These are phyloP conservation scores for Sesbania bispinosa DNA, from an alignment of 306 rosid species.

Conservation along the genomic window DNA sequence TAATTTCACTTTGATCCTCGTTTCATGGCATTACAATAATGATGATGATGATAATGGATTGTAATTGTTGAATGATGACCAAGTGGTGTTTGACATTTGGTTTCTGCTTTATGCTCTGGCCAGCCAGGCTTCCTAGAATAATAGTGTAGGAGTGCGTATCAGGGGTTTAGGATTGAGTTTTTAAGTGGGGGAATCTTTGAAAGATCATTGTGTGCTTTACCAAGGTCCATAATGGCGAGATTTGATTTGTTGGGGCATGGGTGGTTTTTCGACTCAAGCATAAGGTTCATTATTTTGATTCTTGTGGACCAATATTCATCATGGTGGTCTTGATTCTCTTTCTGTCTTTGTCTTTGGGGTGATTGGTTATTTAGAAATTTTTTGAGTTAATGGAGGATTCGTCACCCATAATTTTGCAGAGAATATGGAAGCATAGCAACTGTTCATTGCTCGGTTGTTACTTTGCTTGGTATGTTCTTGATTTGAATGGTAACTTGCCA, in stretches of 20 bases:
- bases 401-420: background rate
- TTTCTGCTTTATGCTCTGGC: conserved; percentile 21
- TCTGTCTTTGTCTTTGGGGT: background rate
- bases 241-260: conserved; percentile 24
- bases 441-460: background rate
- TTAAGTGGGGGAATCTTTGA: conserved; percentile 9
- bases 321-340: background rate
- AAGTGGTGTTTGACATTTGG: conserved; percentile 36
- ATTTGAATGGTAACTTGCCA: conserved; percentile 21
- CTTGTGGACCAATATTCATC: background rate
- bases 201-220: conserved; percentile 18
- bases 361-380: background rate
- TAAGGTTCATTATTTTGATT: conserved; percentile 14
- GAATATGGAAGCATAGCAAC: conserved; percentile 1
- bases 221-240: background rate
- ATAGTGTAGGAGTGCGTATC: background rate
- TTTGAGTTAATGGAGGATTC: background rate
- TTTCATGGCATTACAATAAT: background rate
- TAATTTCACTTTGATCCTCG: background rate
- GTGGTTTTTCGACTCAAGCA: conserved; percentile 2
- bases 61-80: conserved; percentile 16
- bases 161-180: conserved; percentile 1
- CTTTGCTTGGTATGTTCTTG: background rate
- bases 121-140: conserved; percentile 15
- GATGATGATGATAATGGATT: background rate